Evolutionary conservation across 2,329 filamentous ascomycete genomes (phyloP).

Genomic region (Aureobasidium sp.): DNA sequence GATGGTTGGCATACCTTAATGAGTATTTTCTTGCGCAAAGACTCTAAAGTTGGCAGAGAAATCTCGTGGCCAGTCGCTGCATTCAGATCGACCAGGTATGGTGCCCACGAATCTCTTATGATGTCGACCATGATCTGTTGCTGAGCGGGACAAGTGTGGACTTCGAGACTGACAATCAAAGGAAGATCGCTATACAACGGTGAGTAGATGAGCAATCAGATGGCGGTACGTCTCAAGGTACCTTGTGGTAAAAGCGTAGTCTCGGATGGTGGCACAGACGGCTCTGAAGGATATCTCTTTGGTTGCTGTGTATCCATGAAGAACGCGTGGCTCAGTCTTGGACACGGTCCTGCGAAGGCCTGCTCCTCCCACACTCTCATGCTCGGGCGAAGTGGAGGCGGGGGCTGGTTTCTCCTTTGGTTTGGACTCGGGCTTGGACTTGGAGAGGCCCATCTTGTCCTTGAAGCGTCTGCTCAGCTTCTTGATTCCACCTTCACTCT

Average conservation of each 20-base stretch:
- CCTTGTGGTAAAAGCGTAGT: constrained; percentile 62
- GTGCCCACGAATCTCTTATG: constrained; percentile 81
- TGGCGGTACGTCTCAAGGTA: background rate
- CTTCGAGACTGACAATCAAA: constrained; percentile 84
- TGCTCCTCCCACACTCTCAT: background rate
- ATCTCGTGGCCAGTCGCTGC: constrained; percentile 42
- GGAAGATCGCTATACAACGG: constrained; percentile 51
- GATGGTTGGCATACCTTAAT: constrained; percentile 30
- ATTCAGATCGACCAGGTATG: constrained; percentile 57
- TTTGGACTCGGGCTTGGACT: constrained; percentile 16
- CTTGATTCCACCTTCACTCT: constrained; percentile 24
- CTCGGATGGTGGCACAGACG: constrained; percentile 70
- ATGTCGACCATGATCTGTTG: constrained; percentile 90
- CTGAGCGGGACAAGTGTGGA: constrained; percentile 73
- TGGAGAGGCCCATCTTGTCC: constrained; percentile 19
- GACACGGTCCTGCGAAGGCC: background rate
- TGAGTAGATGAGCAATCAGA: background rate
- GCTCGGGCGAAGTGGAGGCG: constrained; percentile 9
- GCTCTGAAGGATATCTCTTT: constrained; percentile 78
- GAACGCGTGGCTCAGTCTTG: constrained; percentile 21
- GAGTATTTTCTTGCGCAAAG: constrained; percentile 67
- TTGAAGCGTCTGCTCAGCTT: constrained; percentile 24
- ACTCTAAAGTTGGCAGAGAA: constrained; percentile 54
- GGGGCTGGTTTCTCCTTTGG: constrained; percentile 13
- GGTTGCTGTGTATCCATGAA: constrained; percentile 62